Base-by-base conservation (phyloP, 1,284 basidiomycete species). In the Neolentinus lepideus region DNA sequence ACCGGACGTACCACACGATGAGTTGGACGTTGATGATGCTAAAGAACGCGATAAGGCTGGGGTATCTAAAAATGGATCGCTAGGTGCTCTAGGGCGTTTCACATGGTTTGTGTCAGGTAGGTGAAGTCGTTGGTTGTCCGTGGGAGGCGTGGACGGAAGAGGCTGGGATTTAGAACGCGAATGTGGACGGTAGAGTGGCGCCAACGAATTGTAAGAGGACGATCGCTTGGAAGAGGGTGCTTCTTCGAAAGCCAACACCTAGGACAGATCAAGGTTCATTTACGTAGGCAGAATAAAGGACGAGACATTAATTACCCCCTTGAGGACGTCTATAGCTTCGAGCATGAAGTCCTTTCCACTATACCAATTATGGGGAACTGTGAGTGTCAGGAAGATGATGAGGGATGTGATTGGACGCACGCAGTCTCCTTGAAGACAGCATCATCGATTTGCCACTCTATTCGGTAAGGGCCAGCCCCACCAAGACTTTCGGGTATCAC, bases 261-360 rank as follows among this genome's bases (percentile, higher is more conserved):
- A 58, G 33, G 50, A 27, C 33, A 46, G 16, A 46, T 47, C 48
- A 11, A 46, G 16, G 55, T 25, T 47, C 52, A 55, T 53, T 22
- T 21, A 29, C 46, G 35, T 46, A n/a, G 35, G 22, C 54, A 35
- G 29, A 45, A 52, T 25, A 50, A 16, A 24, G 52, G 50, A 60
- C 55, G 60, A 61, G 60, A 66, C 60, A 57, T 19, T n/a, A 73
- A 83, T 64, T 62, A 88, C 88, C 63, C 88, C 89, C 81, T 91
- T 91, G 62, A 91, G 80, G 52, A 90, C 72, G 62, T 90, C 84
- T 57, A 90, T 83, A 14, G 86, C 87, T 69, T 90, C 88, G 47
- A 87, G 74, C 85, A 91, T 90, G 65, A 91, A 90, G 61, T 89
- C 83, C 71, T 89, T 90, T 58, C 88, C 88, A 66, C 88, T 90